Conservation (phyloP, 2,329 filamentous ascomycete genomes). For the Xylariaceae sp. region DNA sequence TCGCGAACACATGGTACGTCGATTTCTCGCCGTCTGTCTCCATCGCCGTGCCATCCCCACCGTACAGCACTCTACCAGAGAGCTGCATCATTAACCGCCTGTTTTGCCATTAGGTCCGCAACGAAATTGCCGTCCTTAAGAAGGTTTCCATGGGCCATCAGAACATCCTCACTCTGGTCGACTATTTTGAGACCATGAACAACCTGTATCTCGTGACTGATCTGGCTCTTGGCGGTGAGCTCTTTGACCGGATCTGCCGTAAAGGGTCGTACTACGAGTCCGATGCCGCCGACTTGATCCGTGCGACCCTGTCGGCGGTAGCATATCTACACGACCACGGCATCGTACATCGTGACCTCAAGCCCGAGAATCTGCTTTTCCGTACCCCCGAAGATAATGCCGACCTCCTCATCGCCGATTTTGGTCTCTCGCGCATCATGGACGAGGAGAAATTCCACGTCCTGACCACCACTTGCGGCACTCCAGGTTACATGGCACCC, state of each 20-base stretch:
- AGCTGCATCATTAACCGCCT: constrained; percentile 4
- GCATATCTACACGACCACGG: constrained; percentile 98
- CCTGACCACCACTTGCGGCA: constrained; percentile 94
- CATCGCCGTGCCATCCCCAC: neutral
- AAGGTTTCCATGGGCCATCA: constrained; percentile 98
- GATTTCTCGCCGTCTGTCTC: neutral
- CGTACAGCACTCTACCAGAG: neutral
- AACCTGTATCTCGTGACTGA: constrained; percentile 98
- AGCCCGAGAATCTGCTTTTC: constrained; percentile 96
- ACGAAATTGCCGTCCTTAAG: constrained; percentile 96
- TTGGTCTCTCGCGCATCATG: constrained; percentile 95
- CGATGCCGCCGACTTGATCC: constrained; percentile 91
- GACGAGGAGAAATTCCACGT: constrained; percentile 98
- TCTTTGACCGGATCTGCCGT: constrained; percentile 97
- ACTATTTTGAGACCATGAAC: constrained; percentile 99
- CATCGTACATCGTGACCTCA: constrained; percentile 96
- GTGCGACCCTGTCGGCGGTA: constrained; percentile 92
- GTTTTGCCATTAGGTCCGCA: constrained; percentile 64
- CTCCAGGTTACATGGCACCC: constrained; percentile 97
- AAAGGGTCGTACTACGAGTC: constrained; percentile 99
- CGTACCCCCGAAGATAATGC: constrained; percentile 96
- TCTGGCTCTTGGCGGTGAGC: constrained; percentile 89
- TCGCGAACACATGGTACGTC: constrained; percentile 88
- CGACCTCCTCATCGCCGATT: constrained; percentile 94
- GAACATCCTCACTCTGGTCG: constrained; percentile 94